Evolutionary conservation across 176 grass and related monocot species (phyloP).

Genomic region (Alloteropsis semialata): DNA sequence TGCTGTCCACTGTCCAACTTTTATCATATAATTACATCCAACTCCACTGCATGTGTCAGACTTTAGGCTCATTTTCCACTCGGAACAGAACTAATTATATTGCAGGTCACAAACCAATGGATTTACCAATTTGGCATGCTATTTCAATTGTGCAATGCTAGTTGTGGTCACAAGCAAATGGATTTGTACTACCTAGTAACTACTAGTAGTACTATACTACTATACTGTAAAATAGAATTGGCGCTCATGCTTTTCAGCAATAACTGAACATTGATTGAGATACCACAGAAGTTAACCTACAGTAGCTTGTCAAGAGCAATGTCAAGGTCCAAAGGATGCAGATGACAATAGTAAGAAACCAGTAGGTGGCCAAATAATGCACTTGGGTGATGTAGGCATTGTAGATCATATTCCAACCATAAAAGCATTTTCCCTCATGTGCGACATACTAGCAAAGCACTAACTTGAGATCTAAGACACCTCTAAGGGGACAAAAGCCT

Average conservation of each 20-base stretch:
- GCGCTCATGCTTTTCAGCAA: not conserved
- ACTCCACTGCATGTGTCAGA: not conserved
- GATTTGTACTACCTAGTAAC: not conserved
- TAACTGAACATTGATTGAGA: not conserved
- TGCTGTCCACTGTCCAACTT: not conserved
- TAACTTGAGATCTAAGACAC: slow-evolving; percentile 20
- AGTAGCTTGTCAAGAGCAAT: not conserved
- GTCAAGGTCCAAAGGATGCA: not conserved
- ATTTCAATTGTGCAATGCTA: not conserved
- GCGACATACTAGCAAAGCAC: not conserved
- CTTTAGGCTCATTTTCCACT: not conserved
- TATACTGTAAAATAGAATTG: not conserved
- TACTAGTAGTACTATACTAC: not conserved
- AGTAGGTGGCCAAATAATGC: not conserved
- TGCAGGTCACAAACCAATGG: not conserved
- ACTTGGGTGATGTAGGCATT: not conserved
- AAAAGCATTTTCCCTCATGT: not conserved
- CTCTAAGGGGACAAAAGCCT: not conserved
- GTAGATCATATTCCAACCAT: not conserved
- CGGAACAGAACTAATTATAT: not conserved
- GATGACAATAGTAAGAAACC: not conserved
- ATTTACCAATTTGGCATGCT: not conserved
- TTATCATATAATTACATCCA: not conserved
- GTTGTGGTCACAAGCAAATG: not conserved
- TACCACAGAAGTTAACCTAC: not conserved